Evolutionary conservation across 306 rosid genomes (phyloP), one percentile per base, ranked within the genome.

Genomic region (Prunus padus): DNA sequence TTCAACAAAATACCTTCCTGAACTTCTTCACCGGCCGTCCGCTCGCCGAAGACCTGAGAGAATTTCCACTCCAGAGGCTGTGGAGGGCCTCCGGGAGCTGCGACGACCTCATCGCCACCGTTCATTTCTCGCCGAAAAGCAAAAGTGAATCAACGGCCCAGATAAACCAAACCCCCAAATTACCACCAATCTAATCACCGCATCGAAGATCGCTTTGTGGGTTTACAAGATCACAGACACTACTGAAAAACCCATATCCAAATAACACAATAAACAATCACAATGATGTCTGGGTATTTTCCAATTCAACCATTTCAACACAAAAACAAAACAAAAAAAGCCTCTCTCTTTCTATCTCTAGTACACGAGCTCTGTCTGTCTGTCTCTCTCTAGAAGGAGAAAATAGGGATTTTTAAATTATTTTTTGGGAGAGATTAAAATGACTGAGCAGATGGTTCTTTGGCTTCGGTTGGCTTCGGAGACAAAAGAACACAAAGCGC

Each of bases 1-100:
- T 45, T 31, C 5, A 11, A 40, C 25, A 66, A 75, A 61, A 55
- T 82, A 96, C 99, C 99, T 96, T 96, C 99, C 86, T 96, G 99
- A 65, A 96, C 99, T 83, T 96, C 99, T 76, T 96, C 99, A 26
- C 99, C 99, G 61, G 92, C 99, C 54, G 98, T 72, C 30, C 99
- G 97, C 83, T 96, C 99, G 19, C 99, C 99, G 64, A 96, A 96
- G 14, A 96, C 99, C 89, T 96, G 99, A 13, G 99, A 92, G 87
- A 96, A 96, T 88, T 92, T 96, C 99, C 99, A 96, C 71, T 96
- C 99, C 86, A 96, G 84, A 74, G 88, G 88, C 83, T 81, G 87
- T 22, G 88, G 84, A 25, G 91, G 90, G 52, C 87, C 93, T 75
- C 76, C 90, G 82, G 96, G 86, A 89, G 96, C 93, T 84, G 82